phyloP scores from a whole-genome alignment of 108 stramenopile genomes.

The Conticribra weissflogii region DNA sequence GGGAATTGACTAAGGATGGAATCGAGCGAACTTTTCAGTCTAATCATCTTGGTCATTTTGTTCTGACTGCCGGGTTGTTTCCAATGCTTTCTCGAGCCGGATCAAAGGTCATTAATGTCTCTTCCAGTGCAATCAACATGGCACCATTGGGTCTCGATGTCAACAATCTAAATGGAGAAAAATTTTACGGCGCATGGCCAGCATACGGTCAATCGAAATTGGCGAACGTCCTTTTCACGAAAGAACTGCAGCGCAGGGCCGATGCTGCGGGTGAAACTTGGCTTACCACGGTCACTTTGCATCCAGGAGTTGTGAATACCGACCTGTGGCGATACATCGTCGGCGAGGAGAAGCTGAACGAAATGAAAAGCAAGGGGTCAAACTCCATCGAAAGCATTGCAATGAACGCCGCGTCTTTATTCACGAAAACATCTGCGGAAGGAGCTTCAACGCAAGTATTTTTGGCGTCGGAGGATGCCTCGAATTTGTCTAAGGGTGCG shows the following conservation, averaged over 20 bases:
- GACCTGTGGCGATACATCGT: slow-evolving; percentile 69
- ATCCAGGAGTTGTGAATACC: slow-evolving; percentile 75
- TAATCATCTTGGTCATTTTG: slow-evolving; percentile 91
- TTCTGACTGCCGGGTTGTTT: slow-evolving; percentile 64
- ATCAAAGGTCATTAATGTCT: slow-evolving; percentile 77
- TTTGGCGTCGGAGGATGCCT: slow-evolving; percentile 47
- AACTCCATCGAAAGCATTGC: slow-evolving; percentile 41
- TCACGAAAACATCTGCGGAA: slow-evolving; percentile 54
- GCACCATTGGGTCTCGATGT: slow-evolving; percentile 56
- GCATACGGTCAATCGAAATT: slow-evolving; percentile 78
- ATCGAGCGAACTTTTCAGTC: slow-evolving; percentile 82
- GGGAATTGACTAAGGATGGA: slow-evolving; percentile 76
- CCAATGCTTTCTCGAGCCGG: slow-evolving; percentile 50
- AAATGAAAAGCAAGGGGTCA: slow-evolving; percentile 49
- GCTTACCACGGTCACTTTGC: slow-evolving; percentile 59
- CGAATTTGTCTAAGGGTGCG: slow-evolving; percentile 40
- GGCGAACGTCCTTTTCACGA: slow-evolving; percentile 81
- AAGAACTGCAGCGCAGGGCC: slow-evolving; percentile 73
- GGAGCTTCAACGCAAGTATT: slow-evolving; percentile 77
- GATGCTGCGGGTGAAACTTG: slow-evolving; percentile 47
- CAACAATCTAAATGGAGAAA: slow-evolving; percentile 72
- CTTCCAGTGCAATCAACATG: slow-evolving; percentile 60
- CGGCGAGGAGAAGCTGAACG: slow-evolving; percentile 57
- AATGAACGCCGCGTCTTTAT: slow-evolving; percentile 30
- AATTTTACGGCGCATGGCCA: slow-evolving; percentile 65